Evolutionary conservation across 1,139 yeast species (phyloP), one percentile per base, ranked within the genome.

Genomic region (Taphrina populina): DNA sequence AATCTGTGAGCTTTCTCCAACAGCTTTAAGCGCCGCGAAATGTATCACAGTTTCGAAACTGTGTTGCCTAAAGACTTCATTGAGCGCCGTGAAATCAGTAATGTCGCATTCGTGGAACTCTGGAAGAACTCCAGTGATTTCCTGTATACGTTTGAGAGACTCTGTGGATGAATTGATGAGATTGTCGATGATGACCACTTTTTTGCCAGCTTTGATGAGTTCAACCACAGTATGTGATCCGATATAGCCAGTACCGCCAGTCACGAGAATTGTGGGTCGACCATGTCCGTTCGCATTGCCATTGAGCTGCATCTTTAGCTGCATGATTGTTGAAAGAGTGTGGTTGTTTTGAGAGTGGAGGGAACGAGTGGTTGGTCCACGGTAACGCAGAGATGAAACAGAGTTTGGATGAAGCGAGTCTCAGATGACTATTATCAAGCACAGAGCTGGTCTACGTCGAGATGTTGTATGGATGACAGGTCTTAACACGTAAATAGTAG

Each of bases 161-260:
- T 83, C 88, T 63, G 76, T 76, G 40, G 83, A 77, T 4, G 94
- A 82, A 66, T 83, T 85, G 65, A 76, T 71, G 60, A 84, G 73
- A 66, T 83, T 83, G 69, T 86, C 95, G 33, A 82, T 79, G 49
- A 86, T 77, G 19, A 86, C 81, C 27, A 84, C 88, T 45, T 82
- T 76, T 65, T 82, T 78, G 33, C 87, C 87, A 56, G 80, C 76
- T 62, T 79, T 76, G 58, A 84, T 68, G 57, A 85, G 75, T 63
- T 82, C 84, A 34, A 83, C 78, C 5, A 81, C 84, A 1, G 92
- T 83, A 67, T 85, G 95, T 15, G 92, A 83, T 24, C 95, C 95
- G 65, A 86, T 84, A 70, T 86, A 86, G 29, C 95, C 95, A 30
- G 94, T 88, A 56, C 95, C 95, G 45, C 95, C 95, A 29, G 95